These are phyloP conservation scores for Lactarius pseudohatsudake DNA, from an alignment of 768 basidiomycete genomes.

Conservation along the genomic window DNA sequence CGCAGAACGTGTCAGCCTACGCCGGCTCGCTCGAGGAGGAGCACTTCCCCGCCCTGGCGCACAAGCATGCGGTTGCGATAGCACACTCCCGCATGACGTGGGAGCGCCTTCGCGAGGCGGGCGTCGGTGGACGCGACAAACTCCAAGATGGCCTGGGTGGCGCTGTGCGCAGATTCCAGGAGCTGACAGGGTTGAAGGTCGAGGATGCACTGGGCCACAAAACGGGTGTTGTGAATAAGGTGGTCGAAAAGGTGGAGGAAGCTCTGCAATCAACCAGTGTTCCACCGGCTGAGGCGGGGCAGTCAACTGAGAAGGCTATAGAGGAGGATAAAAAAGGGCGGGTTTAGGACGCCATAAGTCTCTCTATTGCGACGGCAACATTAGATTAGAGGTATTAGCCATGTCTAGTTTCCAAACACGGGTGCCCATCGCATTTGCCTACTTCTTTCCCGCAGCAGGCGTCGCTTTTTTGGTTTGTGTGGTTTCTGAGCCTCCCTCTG, in stretches of 20 bases:
- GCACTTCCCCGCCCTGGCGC: slow-evolving; percentile 66
- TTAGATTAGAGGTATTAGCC: slow-evolving; percentile 21
- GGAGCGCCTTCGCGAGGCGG: slow-evolving; percentile 54
- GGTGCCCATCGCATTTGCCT: not conserved
- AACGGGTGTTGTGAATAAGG: slow-evolving; percentile 9
- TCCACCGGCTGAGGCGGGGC: slow-evolving; percentile 1
- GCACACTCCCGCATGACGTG: slow-evolving; percentile 61
- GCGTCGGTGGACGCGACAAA: slow-evolving; percentile 46
- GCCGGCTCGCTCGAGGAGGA: slow-evolving; percentile 65
- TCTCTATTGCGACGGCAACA: slow-evolving; percentile 5
- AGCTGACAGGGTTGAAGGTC: slow-evolving; percentile 65
- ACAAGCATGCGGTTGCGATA: slow-evolving; percentile 63
- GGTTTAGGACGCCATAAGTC: not conserved
- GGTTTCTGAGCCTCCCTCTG: slow-evolving; percentile 6
- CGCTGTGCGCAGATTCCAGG: slow-evolving; percentile 58
- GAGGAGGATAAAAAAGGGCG: slow-evolving; percentile 1
- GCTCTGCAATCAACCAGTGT: slow-evolving; percentile 4
- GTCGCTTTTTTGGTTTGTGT: slow-evolving; percentile 8
- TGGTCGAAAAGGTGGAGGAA: slow-evolving; percentile 28
- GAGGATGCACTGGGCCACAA: slow-evolving; percentile 22
- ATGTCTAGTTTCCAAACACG: slow-evolving; percentile 15
- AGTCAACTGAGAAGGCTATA: slow-evolving; percentile 3
- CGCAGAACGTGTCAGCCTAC: slow-evolving; percentile 66
- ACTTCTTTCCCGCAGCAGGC: slow-evolving; percentile 5
- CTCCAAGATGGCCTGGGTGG: slow-evolving; percentile 46